Evolutionary conservation across 768 basidiomycete species (phyloP).

Genomic region (Boletus subcaerulescens): DNA sequence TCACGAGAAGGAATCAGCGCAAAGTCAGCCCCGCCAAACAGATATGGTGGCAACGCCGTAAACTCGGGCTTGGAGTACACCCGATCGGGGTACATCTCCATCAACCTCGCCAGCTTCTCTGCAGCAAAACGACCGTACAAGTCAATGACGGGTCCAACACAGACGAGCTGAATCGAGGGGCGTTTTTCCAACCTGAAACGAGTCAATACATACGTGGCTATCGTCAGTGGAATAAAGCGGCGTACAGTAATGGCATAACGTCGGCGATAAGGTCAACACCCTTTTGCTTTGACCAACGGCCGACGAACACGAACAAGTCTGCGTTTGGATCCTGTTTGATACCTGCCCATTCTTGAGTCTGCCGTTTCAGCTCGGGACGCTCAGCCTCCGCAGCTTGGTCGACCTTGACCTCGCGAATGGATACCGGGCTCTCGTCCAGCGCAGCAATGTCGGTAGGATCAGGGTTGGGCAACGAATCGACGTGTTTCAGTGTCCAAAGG

Average conservation of each 20-base stretch:
- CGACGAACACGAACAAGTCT: slow-evolving; percentile 93
- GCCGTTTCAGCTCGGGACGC: slow-evolving; percentile 86
- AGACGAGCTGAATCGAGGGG: slow-evolving; percentile 79
- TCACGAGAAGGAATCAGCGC: slow-evolving; percentile 94
- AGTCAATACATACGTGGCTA: neutral
- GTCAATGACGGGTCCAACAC: slow-evolving; percentile 93
- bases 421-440: slow-evolving; percentile 73
- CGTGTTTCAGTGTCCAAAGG: slow-evolving; percentile 92
- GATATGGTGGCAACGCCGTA: slow-evolving; percentile 86
- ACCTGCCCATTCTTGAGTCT: slow-evolving; percentile 94
- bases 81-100: slow-evolving; percentile 93
- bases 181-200: slow-evolving; percentile 73
- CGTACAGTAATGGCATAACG: slow-evolving; percentile 85
- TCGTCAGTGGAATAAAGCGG: slow-evolving; percentile 6
- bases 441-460: slow-evolving; percentile 95
- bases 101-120: slow-evolving; percentile 86
- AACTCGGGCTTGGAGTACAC: slow-evolving; percentile 97
- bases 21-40: slow-evolving; percentile 95
- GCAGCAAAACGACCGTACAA: slow-evolving; percentile 94
- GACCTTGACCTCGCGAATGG: slow-evolving; percentile 69
- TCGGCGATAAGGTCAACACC: slow-evolving; percentile 97
- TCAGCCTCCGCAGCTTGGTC: slow-evolving; percentile 84
- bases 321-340: slow-evolving; percentile 88
- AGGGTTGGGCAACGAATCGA: slow-evolving; percentile 93
- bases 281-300: slow-evolving; percentile 98